Percentiles rank a stretch among this genome's conserved stretches.
These are phyloP conservation scores for Pichia scutulata DNA, from an alignment of 805 yeast genomes.

Conservation along the genomic window DNA sequence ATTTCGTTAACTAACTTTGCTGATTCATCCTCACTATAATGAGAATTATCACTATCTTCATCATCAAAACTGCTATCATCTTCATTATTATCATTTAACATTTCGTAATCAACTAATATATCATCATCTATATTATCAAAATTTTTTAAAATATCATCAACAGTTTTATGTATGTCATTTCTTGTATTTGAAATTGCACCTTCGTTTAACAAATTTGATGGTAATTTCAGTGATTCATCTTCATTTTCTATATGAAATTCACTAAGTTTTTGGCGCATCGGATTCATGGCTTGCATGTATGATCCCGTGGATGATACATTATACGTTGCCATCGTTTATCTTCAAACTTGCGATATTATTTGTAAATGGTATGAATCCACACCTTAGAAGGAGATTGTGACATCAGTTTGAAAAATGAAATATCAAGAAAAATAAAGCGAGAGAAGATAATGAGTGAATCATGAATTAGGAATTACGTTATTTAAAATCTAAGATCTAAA, in stretches of 20 bases:
- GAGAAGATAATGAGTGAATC: not conserved
- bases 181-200: conserved; percentile 16
- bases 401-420: not conserved
- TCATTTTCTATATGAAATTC: conserved; percentile 25
- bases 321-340: conserved; percentile 38
- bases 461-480: too few species aligned
- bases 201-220: conserved; percentile 28
- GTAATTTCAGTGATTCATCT: conserved; percentile 18
- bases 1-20: conserved; percentile 16
- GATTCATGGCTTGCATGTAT: conserved; percentile 71
- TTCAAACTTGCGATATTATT: too few species aligned
- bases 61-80: not conserved
- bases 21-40: conserved; percentile 6
- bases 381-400: not conserved
- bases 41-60: conserved; percentile 4
- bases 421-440: not conserved
- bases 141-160: conserved; percentile 22
- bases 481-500: too few species aligned
- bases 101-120: conserved; percentile 12
- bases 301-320: conserved; percentile 63
- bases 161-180: conserved; percentile 19
- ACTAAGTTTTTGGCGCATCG: conserved; percentile 47
- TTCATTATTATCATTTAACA: conserved; percentile 1
- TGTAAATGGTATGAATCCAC: not conserved
- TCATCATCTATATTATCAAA: conserved; percentile 25